These are phyloP conservation scores for Pascua guehoae DNA, from an alignment of 1,284 basidiomycete genomes.

Conservation along the genomic window DNA sequence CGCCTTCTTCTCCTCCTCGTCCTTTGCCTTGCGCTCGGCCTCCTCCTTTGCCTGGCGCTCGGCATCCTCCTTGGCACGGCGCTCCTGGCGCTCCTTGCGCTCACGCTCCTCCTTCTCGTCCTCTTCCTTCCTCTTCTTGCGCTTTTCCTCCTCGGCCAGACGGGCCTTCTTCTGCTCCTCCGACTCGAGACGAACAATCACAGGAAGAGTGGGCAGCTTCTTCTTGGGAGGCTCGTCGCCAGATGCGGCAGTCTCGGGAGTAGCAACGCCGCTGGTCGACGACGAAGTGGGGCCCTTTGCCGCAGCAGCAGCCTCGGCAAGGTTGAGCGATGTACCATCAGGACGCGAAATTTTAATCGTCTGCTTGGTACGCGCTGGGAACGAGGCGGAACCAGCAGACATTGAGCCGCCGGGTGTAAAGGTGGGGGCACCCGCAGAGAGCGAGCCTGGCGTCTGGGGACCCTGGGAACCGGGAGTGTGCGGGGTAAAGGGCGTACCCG, in stretches of 20 bases:
- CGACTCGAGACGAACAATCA: conserved; percentile 53
- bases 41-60: conserved; percentile 42
- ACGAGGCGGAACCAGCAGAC: conserved; percentile 36
- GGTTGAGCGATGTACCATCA: conserved; percentile 43
- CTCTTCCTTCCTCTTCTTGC: conserved; percentile 38
- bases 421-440: conserved; percentile 34
- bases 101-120: conserved; percentile 45
- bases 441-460: conserved; percentile 13
- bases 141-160: conserved; percentile 44
- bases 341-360: conserved; percentile 46
- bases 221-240: conserved; percentile 28
- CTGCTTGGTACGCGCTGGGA: conserved; percentile 36
- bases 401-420: conserved; percentile 36
- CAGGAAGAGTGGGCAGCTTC: conserved; percentile 34
- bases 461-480: conserved; percentile 12
- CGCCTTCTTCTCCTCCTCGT: conserved; percentile 35
- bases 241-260: conserved; percentile 20
- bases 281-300: conserved; percentile 25
- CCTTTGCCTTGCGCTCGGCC: conserved; percentile 44
- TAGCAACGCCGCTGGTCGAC: conserved; percentile 23
- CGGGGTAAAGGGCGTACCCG: conserved; percentile 25
- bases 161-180: conserved; percentile 51
- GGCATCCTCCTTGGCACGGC: conserved; percentile 27
- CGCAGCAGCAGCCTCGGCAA: conserved; percentile 37
- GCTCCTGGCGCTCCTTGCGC: conserved; percentile 40